Base-by-base conservation (phyloP, 768 basidiomycete species). In the Boletellus ananiceps region DNA sequence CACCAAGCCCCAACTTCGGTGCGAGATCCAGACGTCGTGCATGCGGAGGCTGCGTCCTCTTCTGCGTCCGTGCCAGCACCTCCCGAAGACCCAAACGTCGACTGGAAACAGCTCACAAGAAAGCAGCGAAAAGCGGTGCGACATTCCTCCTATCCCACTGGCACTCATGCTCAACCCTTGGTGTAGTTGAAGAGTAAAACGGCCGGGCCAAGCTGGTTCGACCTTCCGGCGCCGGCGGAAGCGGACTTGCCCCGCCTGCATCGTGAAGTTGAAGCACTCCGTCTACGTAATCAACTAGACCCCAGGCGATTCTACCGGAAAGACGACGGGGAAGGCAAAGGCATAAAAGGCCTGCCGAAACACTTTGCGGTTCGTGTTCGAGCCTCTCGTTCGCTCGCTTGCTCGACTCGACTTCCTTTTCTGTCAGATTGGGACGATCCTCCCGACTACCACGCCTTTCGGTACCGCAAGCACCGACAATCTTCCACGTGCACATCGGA, bases 241-340 rank as follows among this genome's bases (percentile, higher is more conserved):
- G 81, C 86, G 12, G 89, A 93, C 52, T 72, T 90, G 14, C 88
- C 90, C 32, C 77, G 82, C 33, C 68, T 93, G 35, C 71, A 92
- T 59, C 85, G 87, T 44, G 92, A 96, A 71, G 85, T 92, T 11
- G 88, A 94, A 63, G 86, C 93, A 0, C 72, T 94, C 48, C 84
- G 91, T 27, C 71, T 96, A 40, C 81, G 86, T 43, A 92, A 92
- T 62, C 86, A 91, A 49, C 77, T 96, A 16, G 93, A 96, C 60
- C 92, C 92, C 15, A 96, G 95, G 65, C 79, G 89, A 18, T 94
- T 94, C 70, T 90, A 93, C 69, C 74, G 82, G 53, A 93, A 89
- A 65, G 88, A 93, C 40, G 84, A 86, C 50, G 86, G 88, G 4
- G 88, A 93, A 68, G 82, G 86, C 9, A 86, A 86, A 58, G 89